Base-by-base conservation (phyloP, 2,329 filamentous ascomycete genomes). In the Talaromyces albobiverticillius region DNA sequence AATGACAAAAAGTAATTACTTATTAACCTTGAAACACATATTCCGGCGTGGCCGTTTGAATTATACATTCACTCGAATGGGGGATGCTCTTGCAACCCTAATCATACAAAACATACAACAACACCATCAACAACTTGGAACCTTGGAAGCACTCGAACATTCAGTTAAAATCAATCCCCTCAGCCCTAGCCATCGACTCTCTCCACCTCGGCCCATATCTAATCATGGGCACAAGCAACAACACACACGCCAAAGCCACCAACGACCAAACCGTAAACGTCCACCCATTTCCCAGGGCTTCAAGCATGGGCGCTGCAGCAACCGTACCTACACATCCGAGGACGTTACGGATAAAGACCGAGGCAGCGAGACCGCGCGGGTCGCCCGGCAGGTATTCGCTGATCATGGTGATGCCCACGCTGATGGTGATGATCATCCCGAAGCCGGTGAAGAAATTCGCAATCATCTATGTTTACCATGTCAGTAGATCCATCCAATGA, bases 381-480 rank as follows among this genome's bases (percentile, higher is more conserved):
- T 49, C 46, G 5, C 53, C 46, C 8, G 53, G 53, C 40, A 54
- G 29, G 18, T 50, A 54, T 46, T 54, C 53, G 6, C 20, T 54
- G 22, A 54, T 25, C 46, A 54, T 54, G 1, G 53, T 54, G 32
- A 50, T 54, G 14, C 29, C n/a, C 10, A 50, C 18, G 10, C 46
- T 50, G 31, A 54, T 29, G 13, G 50, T 54, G 20, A 54, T 20
- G 13, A 54, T 48, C 11, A 41, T 50, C 3, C 53, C 53, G 10
- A 54, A 54, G 20, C 53, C 53, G 13, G 46, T 50, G 14, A 54
- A 54, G 29, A 54, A 54, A 18, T 50, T 54, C n/a, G 53, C 40
- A 45, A 54, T 50, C 4, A 54, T 9, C 46, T 54, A 18, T 43
- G 10, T 14, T 4, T 16, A 16, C 13, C 31, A 4, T 4, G 31